A percentile compares a stretch with the other conserved stretches of the same genome.
Evolutionary conservation across 2,329 filamentous ascomycete genomes (phyloP).

Genomic region (Curvularia lunata): DNA sequence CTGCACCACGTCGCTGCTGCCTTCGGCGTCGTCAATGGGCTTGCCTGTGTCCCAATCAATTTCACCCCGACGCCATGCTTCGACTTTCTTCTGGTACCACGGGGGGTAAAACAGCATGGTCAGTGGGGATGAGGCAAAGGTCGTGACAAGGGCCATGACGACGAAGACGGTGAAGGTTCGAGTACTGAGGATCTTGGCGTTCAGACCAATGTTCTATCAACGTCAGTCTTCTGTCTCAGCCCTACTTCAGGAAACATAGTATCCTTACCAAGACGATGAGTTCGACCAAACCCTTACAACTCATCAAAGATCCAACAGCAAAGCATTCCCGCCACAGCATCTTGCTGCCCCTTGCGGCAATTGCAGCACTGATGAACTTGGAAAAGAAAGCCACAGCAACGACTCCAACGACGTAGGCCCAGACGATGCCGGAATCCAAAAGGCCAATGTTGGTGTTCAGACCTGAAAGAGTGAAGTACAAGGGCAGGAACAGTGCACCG

Average conservation of each 20-base stretch:
- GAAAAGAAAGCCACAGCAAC: conserved; percentile 81
- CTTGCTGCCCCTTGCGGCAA: conserved; percentile 77
- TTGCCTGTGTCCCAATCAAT: conserved; percentile 82
- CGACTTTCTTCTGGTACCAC: conserved; percentile 76
- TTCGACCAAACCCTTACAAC: conserved; percentile 93
- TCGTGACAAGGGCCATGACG: conserved; percentile 89
- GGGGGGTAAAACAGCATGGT: conserved; percentile 76
- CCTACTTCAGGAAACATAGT: neutral
- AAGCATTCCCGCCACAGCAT: conserved; percentile 90
- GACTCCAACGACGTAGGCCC: conserved; percentile 88
- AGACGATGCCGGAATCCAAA: conserved; percentile 79
- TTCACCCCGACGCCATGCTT: conserved; percentile 79
- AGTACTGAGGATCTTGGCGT: conserved; percentile 79
- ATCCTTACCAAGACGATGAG: conserved; percentile 82
- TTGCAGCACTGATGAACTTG: conserved; percentile 81
- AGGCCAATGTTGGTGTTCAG: conserved; percentile 87
- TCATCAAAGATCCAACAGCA: conserved; percentile 89
- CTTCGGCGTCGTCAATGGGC: conserved; percentile 48
- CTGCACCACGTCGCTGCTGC: conserved; percentile 50
- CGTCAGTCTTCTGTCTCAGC: conserved; percentile 19
- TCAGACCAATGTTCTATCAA: conserved; percentile 75
- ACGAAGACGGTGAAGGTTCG: conserved; percentile 93
- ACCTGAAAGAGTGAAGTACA: conserved; percentile 93
- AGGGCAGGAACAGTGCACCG: conserved; percentile 79
- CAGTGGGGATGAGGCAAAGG: conserved; percentile 81